These are phyloP conservation scores for Phaeosphaeria sp. DNA, from an alignment of 2,329 filamentous ascomycete genomes.

Conservation along the genomic window DNA sequence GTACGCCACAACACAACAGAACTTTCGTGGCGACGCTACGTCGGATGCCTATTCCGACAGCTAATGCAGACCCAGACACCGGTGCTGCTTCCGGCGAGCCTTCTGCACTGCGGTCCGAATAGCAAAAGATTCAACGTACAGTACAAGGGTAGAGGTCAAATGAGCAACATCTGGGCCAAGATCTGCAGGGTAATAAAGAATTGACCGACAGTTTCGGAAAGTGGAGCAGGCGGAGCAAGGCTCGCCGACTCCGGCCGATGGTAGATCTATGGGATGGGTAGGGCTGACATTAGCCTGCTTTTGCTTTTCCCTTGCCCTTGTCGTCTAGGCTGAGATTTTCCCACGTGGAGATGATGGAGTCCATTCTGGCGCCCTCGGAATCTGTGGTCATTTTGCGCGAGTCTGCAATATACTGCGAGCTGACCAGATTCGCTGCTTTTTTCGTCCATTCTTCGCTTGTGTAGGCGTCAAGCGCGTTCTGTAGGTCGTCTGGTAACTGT, in stretches of 20 bases:
- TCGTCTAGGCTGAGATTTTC: conserved; percentile 26
- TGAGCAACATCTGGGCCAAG: neutral
- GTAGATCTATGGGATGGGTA: neutral
- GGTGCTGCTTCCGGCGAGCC: neutral
- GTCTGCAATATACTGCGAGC: conserved; percentile 40
- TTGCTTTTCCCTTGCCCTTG: neutral
- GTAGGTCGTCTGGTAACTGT: conserved; percentile 28
- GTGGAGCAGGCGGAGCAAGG: neutral
- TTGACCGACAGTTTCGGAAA: neutral
- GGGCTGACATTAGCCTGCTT: neutral
- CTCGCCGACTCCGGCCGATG: neutral
- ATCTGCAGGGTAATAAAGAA: neutral
- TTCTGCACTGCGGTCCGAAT: neutral
- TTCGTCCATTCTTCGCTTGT: conserved; percentile 40
- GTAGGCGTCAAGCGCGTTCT: conserved; percentile 25
- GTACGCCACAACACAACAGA: neutral
- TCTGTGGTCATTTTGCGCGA: conserved; percentile 20
- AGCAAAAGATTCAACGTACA: neutral
- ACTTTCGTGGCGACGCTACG: neutral
- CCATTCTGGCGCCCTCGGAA: conserved; percentile 32
- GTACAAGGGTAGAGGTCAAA: too few species aligned
- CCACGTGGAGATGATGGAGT: conserved; percentile 37
- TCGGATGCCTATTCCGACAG: neutral
- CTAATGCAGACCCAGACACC: neutral
- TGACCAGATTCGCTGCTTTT: conserved; percentile 31